Evolutionary conservation across 768 basidiomycete species (phyloP).

Genomic region (Xerocomellus intermedius): DNA sequence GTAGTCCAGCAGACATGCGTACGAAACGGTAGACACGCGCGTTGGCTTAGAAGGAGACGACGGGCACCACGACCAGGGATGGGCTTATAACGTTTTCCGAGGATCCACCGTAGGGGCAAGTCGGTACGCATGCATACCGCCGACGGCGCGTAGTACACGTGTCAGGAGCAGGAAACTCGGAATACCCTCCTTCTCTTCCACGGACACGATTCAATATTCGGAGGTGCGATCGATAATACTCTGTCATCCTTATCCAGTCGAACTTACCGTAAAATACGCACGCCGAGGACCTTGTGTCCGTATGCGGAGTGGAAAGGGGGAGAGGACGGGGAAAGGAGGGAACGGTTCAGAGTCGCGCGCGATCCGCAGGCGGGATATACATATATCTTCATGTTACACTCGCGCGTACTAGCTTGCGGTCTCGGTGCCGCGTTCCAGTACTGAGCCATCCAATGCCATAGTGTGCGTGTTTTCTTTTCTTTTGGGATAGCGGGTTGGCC

Average conservation of each 20-base stretch:
- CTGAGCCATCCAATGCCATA: neutral
- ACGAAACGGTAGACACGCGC: neutral
- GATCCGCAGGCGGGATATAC: conserved; percentile 3
- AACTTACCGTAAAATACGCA: neutral
- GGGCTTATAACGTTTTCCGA: conserved; percentile 7
- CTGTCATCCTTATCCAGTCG: neutral
- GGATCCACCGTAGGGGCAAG: neutral
- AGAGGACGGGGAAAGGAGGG: neutral
- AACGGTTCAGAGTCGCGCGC: conserved; percentile 8
- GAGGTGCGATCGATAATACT: conserved; percentile 1
- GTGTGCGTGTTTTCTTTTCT: neutral
- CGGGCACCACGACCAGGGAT: neutral
- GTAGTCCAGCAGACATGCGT: conserved; percentile 7
- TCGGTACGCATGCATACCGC: conserved; percentile 3
- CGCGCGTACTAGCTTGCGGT: neutral
- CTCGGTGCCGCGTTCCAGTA: neutral
- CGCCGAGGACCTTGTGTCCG: neutral
- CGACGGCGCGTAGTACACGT: conserved; percentile 4
- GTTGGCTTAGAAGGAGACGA: neutral
- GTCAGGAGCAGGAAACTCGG: conserved; percentile 11
- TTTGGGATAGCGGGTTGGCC: neutral
- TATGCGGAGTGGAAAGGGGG: neutral
- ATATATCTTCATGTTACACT: neutral
- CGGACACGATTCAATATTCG: neutral
- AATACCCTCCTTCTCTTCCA: conserved; percentile 2